Evolutionary conservation across 2,329 filamentous ascomycete species (phyloP).

Genomic region (Anisogramma anomala): DNA sequence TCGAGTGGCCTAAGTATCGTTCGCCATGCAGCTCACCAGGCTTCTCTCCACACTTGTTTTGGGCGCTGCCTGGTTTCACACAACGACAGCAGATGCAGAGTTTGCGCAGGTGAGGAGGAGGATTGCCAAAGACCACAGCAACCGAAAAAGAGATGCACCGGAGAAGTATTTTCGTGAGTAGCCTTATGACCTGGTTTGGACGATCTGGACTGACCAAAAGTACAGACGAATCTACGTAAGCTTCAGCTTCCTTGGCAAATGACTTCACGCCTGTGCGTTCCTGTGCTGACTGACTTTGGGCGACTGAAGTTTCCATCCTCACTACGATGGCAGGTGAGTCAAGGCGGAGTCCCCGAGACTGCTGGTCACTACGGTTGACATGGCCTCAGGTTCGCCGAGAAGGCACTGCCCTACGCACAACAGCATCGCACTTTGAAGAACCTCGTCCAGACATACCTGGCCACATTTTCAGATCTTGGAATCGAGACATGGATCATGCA

Average conservation of each 20-base stretch:
- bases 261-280: too few relatives aligned
- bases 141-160: background rate
- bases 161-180: slow-evolving; percentile 28
- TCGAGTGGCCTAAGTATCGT: too few relatives aligned
- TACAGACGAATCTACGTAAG: slow-evolving; percentile 17
- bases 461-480: slow-evolving; percentile 52
- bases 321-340: slow-evolving; percentile 27
- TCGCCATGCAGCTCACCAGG: slow-evolving; percentile 13
- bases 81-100: slow-evolving; percentile 13
- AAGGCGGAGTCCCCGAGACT: too few relatives aligned
- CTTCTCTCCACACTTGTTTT: slow-evolving; percentile 13
- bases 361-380: too few relatives aligned
- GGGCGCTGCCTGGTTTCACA: slow-evolving; percentile 5
- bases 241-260: too few relatives aligned
- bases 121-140: slow-evolving; percentile 18
- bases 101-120: slow-evolving; percentile 16
- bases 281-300: slow-evolving; percentile 2
- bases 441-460: slow-evolving; percentile 61
- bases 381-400: slow-evolving; percentile 26
- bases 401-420: slow-evolving; percentile 38
- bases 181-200: background rate
- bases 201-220: background rate
- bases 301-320: slow-evolving; percentile 24
- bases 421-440: slow-evolving; percentile 50
- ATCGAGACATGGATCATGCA: slow-evolving; percentile 77